Base-by-base conservation (phyloP, 2,329 filamentous ascomycete species). In the Bertia moriformis region DNA sequence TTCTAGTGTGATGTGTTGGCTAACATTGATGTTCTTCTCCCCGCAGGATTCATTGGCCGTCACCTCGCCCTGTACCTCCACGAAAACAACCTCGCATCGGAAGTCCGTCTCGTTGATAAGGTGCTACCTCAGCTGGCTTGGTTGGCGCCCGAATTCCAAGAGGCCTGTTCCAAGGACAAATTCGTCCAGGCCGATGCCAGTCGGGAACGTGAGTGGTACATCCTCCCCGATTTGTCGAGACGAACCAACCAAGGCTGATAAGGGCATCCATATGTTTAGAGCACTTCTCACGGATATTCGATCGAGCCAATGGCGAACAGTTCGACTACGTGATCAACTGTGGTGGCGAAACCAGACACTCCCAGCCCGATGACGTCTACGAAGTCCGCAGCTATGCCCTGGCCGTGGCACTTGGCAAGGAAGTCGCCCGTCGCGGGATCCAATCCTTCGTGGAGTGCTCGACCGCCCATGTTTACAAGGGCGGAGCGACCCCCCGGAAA, bases 251-350 rank as follows among this genome's bases (percentile, higher is more conserved):
- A 27, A 27, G 7, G n/a, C 22, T n/a, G 7, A n/a, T 10, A 7
- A 7, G 7, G n/a, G 22, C n/a, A 27, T 10, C n/a, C n/a, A 27
- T 27, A 7, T 17, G 10, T 35, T 10, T 38, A 73, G 75, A 78
- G 54, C 78, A 78, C 38, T 67, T 81, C 44, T 56, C 66, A 17
- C 72, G 75, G 41, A 77, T 84, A 45, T 83, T 84, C 58, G 73
- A 80, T 50, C 73, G 79, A 43, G 61, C 70, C 40, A 64, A 71
- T 49, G 73, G 73, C 46, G 66, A 71, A 43, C 63, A 78, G 49
- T 84, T 78, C 60, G 79, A 83, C 59, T 83, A 78, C 49, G 77
- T 85, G 48, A 80, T 83, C 66, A 84, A 85, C 59, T 83, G 79
- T 55, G 80, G 78, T 43, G 80, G 79, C 39, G 79, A 85, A 54